A percentile compares a stretch with the other conserved stretches of the same genome.
Evolutionary conservation across 2,329 filamentous ascomycete species (phyloP).

Genomic region (Sporothrix inflata): DNA sequence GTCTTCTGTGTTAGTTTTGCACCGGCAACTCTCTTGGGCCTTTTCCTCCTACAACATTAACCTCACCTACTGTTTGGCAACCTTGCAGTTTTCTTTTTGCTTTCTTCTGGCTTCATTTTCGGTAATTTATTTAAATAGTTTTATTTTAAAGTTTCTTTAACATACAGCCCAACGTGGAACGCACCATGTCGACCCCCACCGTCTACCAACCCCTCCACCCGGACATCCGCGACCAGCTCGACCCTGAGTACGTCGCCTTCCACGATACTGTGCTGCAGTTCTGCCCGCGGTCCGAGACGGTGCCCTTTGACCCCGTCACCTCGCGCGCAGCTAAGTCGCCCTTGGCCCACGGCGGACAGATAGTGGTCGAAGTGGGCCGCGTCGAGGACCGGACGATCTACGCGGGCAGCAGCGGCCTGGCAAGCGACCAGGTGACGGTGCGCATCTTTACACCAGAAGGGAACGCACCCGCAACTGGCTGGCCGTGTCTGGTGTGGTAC

Average conservation of each 20-base stretch:
- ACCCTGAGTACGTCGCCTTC: conserved; percentile 45
- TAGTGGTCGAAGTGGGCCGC: conserved; percentile 45
- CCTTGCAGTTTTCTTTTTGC: too few species aligned
- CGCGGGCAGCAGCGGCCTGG: conserved; percentile 45
- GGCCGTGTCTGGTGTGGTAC: conserved; percentile 60
- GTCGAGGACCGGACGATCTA: conserved; percentile 49
- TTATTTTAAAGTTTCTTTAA: background rate
- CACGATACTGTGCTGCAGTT: conserved; percentile 45
- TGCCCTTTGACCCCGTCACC: conserved; percentile 5
- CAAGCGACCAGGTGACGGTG: conserved; percentile 43
- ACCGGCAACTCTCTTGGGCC: background rate
- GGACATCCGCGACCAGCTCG: conserved; percentile 40
- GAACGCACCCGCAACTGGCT: conserved; percentile 47
- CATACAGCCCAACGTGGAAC: background rate
- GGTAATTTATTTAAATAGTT: too few species aligned
- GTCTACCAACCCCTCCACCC: conserved; percentile 42
- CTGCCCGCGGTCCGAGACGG: conserved; percentile 40
- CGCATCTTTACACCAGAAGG: conserved; percentile 56
- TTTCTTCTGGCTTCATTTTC: too few species aligned
- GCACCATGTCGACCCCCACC: conserved; percentile 13
- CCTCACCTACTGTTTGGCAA: background rate
- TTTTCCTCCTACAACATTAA: background rate
- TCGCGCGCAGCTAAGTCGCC: conserved; percentile 22
- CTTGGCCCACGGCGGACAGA: conserved; percentile 25
- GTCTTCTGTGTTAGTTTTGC: background rate